Evolutionary conservation across 108 stramenopile species (phyloP), one percentile per base, ranked within the genome.

Genomic region (Skeletonema menzelii): DNA sequence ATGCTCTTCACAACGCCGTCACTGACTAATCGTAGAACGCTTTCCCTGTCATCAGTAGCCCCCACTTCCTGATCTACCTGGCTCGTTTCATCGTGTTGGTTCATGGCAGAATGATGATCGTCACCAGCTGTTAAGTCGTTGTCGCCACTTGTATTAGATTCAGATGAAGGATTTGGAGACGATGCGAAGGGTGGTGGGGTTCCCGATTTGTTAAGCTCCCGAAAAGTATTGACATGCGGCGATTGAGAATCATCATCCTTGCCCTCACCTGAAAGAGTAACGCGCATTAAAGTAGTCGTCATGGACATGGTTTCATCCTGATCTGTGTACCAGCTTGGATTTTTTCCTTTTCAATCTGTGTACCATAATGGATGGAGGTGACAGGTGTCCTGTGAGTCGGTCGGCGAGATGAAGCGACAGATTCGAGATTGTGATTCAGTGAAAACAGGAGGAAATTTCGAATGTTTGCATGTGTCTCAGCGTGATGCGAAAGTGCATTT

Each of bases 201-300:
- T 32, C 17, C 30, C 10, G 28, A 28, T 4, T 28, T 28, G 19
- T 34, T 61, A 4, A 32, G 8, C 6, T 19, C 32, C 8, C 60
- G 60, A 19, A 61, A 61, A 14, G 60, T 61, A 14, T 61, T 61
- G 5, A 61, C 27, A 32, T 61, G 60, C 6, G 60, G 60, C 8
- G 60, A 61, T 6, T 15, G 34, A 2, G 60, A 61, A 15, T 10
- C 30, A 15, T 61, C 60, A n/a, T 28, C 28, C 1, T 8, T 32
- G 27, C 32, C 59, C 0, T 26, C 56, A 3, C 24, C 56, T 32
- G 24, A 15, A 15, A 42, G 40, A 42, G 40, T 5, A 15, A 42
- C 15, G n/a, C 40, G 40, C 14, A 42, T 42, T 15, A 42, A 15
- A 15, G 40, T 42, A 3, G 40, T 42, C 15, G 40, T 15, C 40